phyloP scores from a whole-genome alignment of 352 stramenopile species.

The Thraustochytrium striatum region DNA sequence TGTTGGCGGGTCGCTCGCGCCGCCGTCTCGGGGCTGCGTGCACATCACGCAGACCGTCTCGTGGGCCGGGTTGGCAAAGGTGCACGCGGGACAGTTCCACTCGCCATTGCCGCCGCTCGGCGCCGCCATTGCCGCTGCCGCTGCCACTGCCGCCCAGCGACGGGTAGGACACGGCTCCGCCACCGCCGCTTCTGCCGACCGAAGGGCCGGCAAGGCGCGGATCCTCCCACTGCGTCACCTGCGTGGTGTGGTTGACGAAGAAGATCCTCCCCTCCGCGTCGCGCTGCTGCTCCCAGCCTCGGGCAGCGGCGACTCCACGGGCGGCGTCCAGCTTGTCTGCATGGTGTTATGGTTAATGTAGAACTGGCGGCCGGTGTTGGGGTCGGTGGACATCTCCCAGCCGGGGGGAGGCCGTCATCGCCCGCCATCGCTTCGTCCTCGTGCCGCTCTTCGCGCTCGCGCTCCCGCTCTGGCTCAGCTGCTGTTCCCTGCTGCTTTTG shows the following conservation, averaged over 20 bases:
- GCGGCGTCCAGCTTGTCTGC: slow-evolving; percentile 49
- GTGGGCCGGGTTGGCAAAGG: not conserved
- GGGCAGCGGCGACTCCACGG: slow-evolving; percentile 49
- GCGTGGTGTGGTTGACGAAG: slow-evolving; percentile 51
- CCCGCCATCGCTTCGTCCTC: slow-evolving; percentile 25
- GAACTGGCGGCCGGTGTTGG: slow-evolving; percentile 42
- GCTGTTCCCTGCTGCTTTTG: too few species aligned
- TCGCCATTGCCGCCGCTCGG: not conserved
- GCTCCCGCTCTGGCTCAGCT: too few species aligned
- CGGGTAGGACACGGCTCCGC: slow-evolving; percentile 6
- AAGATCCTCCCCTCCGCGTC: slow-evolving; percentile 50
- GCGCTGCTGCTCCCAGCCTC: slow-evolving; percentile 50
- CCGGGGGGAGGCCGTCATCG: slow-evolving; percentile 15
- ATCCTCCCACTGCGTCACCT: slow-evolving; percentile 49
- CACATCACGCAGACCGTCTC: slow-evolving; percentile 10
- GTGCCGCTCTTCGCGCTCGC: too few species aligned
- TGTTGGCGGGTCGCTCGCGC: too few species aligned
- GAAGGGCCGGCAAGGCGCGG: slow-evolving; percentile 12
- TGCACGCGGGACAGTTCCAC: slow-evolving; percentile 16
- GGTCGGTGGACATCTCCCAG: slow-evolving; percentile 50
- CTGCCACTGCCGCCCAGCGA: not conserved
- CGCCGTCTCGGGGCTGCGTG: not conserved
- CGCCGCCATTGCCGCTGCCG: not conserved
- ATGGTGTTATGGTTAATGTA: slow-evolving; percentile 52
- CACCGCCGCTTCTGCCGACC: not conserved